phyloP scores from a whole-genome alignment of 108 stramenopile genomes.

The Skeletonema menzelii region DNA sequence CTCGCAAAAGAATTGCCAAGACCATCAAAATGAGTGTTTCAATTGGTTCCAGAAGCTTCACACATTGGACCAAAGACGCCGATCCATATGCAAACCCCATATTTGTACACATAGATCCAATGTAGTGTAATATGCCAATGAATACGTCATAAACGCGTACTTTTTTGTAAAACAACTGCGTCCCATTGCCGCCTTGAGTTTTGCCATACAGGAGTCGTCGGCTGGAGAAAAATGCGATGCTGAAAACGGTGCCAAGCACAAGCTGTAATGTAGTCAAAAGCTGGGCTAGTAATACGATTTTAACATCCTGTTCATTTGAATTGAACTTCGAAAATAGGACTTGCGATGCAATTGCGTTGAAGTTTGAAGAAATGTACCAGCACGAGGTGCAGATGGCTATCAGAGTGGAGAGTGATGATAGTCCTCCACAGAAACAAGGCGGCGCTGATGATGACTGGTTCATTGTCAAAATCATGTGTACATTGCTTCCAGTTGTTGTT shows the following conservation, averaged over 20 bases:
- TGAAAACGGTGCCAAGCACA: slow-evolving; percentile 6
- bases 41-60: slow-evolving; percentile 63
- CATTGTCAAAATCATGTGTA: too few relatives aligned
- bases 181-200: neutral
- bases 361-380: slow-evolving; percentile 24
- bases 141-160: slow-evolving; percentile 3
- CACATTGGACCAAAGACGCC: slow-evolving; percentile 52
- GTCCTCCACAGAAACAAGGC: too few relatives aligned
- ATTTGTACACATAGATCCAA: slow-evolving; percentile 54
- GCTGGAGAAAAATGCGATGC: slow-evolving; percentile 2
- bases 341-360: slow-evolving; percentile 26
- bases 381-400: slow-evolving; percentile 5
- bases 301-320: neutral
- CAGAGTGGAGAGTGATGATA: neutral
- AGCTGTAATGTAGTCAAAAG: slow-evolving; percentile 18
- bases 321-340: slow-evolving; percentile 10
- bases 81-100: slow-evolving; percentile 53
- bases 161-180: neutral
- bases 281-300: slow-evolving; percentile 5
- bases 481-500: too few relatives aligned
- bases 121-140: slow-evolving; percentile 32
- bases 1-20: neutral
- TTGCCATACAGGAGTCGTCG: neutral
- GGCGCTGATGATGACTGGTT: too few relatives aligned
- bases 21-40: slow-evolving; percentile 46